These are phyloP conservation scores for Diplocarpon mali DNA, from an alignment of 2,329 filamentous ascomycete genomes.

Conservation along the genomic window DNA sequence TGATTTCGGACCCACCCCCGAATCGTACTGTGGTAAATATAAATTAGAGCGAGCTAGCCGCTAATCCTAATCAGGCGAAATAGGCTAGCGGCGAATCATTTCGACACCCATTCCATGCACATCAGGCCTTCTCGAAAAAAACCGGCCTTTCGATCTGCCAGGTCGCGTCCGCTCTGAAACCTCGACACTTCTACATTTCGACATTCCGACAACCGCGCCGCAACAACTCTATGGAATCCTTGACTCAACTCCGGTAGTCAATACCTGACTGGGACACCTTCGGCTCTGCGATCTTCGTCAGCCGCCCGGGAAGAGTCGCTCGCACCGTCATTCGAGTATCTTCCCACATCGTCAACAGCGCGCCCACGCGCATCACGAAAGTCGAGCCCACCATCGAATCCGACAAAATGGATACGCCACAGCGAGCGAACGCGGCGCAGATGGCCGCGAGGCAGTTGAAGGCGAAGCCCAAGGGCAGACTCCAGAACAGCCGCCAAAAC, in stretches of 20 bases:
- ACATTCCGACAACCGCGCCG: neutral
- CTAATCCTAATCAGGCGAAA: too few relatives aligned
- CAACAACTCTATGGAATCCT: neutral
- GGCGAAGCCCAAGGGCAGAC: constrained; percentile 10
- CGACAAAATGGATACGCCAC: constrained; percentile 17
- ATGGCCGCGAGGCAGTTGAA: constrained; percentile 25
- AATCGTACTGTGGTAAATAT: too few relatives aligned
- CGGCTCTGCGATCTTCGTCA: neutral
- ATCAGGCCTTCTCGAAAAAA: too few relatives aligned
- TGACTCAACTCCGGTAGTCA: constrained; percentile 1
- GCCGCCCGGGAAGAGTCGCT: neutral
- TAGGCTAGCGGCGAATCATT: too few relatives aligned
- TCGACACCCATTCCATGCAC: too few relatives aligned
- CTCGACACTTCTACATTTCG: too few relatives aligned
- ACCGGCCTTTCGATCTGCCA: neutral
- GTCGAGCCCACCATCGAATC: neutral
- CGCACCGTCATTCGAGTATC: neutral
- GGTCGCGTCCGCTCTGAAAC: constrained; percentile 2
- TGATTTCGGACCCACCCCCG: too few relatives aligned
- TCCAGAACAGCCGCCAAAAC: constrained; percentile 2
- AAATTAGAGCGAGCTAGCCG: too few relatives aligned
- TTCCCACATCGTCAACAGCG: neutral
- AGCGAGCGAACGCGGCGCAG: constrained; percentile 26
- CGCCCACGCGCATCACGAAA: neutral
- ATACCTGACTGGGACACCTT: neutral